phyloP scores from a whole-genome alignment of 2,329 filamentous ascomycete species.

The Colletotrichum eremochloae region DNA sequence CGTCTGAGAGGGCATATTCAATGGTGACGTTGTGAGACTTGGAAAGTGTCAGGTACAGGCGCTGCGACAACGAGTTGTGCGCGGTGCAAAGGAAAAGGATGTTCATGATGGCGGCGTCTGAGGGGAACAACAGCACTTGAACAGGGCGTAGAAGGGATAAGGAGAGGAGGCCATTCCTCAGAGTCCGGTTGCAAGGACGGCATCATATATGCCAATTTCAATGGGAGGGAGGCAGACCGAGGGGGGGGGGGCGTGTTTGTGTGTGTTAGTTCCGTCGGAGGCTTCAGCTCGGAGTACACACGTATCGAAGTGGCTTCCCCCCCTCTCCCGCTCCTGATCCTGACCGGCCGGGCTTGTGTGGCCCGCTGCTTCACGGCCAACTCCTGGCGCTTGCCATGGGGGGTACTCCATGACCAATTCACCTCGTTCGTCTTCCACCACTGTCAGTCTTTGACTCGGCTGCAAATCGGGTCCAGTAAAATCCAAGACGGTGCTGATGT shows the following conservation, averaged over 20 bases:
- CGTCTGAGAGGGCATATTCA: slow-evolving; percentile 53
- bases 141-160: background rate
- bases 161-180: background rate
- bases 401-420: slow-evolving; percentile 4
- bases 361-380: slow-evolving; percentile 29
- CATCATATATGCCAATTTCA: slow-evolving; percentile 30
- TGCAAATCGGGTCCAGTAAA: slow-evolving; percentile 6
- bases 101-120: slow-evolving; percentile 48
- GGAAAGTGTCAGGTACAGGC: slow-evolving; percentile 53
- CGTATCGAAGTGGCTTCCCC: slow-evolving; percentile 2
- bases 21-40: slow-evolving; percentile 54
- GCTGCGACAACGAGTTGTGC: slow-evolving; percentile 59
- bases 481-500: slow-evolving; percentile 22
- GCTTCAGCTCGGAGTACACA: slow-evolving; percentile 20
- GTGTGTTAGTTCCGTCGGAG: slow-evolving; percentile 24
- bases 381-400: slow-evolving; percentile 25
- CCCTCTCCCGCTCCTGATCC: slow-evolving; percentile 16
- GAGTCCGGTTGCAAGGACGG: slow-evolving; percentile 1
- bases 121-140: background rate
- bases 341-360: slow-evolving; percentile 27
- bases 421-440: slow-evolving; percentile 4
- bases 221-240: background rate
- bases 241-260: background rate
- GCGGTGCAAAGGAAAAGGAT: slow-evolving; percentile 60
- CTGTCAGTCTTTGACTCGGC: slow-evolving; percentile 21